phyloP scores from a whole-genome alignment of 108 stramenopile species.

The Fistulifera pelliculosa region DNA sequence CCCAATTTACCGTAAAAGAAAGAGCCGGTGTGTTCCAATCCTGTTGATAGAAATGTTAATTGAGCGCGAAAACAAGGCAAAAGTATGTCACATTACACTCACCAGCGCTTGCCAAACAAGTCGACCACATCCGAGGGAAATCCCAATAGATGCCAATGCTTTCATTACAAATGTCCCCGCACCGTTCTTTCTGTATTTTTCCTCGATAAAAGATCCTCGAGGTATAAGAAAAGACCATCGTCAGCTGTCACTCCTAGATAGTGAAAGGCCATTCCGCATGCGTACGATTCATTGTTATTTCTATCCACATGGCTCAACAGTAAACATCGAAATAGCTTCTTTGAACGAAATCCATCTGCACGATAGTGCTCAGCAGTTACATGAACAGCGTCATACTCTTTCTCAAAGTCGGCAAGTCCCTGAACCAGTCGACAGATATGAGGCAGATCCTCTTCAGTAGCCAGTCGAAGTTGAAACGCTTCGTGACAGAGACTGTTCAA shows the following conservation, averaged over 20 bases:
- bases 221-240: constrained; percentile 37
- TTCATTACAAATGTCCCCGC: constrained; percentile 35
- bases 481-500: neutral
- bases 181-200: constrained; percentile 28
- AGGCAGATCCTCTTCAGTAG: constrained; percentile 7
- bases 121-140: constrained; percentile 14
- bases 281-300: neutral
- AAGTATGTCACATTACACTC: constrained; percentile 7
- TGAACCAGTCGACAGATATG: constrained; percentile 21
- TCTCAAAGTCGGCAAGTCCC: constrained; percentile 30
- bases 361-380: constrained; percentile 11
- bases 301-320: constrained; percentile 6
- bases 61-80: neutral
- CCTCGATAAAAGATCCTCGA: constrained; percentile 58
- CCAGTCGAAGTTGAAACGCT: neutral
- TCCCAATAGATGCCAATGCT: constrained; percentile 26
- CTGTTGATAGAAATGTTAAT: neutral
- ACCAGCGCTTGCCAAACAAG: constrained; percentile 55
- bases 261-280: constrained; percentile 41
- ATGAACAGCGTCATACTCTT: constrained; percentile 26
- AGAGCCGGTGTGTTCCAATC: constrained; percentile 44
- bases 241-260: constrained; percentile 30
- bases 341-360: constrained; percentile 19
- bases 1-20: constrained; percentile 42
- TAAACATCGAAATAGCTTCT: constrained; percentile 26